A percentile compares a stretch with the other conserved stretches of the same genome.
Evolutionary conservation across 1,284 basidiomycete species (phyloP).

Genomic region (Cutaneotrichosporon mucoides): DNA sequence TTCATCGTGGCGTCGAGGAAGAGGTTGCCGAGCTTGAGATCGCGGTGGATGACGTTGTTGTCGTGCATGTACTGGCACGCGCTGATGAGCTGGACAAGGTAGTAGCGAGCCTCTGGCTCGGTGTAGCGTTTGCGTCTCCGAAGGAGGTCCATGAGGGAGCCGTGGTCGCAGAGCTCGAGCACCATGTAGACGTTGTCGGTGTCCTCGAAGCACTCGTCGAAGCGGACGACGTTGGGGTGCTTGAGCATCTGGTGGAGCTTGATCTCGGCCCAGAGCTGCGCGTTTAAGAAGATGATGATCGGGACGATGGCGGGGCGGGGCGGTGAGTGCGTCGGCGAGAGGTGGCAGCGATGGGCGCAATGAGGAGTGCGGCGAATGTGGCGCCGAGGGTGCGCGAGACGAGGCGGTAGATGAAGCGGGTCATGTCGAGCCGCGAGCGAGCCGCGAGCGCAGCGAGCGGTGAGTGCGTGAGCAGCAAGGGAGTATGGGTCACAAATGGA

Average conservation of each 20-base stretch:
- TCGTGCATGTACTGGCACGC: constrained; percentile 98
- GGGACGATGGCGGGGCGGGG: background rate
- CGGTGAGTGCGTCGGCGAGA: background rate
- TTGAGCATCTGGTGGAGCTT: constrained; percentile 90
- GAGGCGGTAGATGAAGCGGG: background rate
- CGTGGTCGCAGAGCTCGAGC: constrained; percentile 85
- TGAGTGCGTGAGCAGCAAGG: no score
- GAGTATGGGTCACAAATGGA: background rate
- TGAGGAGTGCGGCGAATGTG: constrained; percentile 3
- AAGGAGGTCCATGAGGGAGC: constrained; percentile 78
- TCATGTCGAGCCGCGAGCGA: no score
- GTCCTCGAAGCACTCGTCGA: constrained; percentile 95
- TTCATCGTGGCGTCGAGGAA: constrained; percentile 91
- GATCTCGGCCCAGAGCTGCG: constrained; percentile 94
- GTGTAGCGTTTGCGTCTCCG: constrained; percentile 81
- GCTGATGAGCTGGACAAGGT: constrained; percentile 89
- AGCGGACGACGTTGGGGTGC: constrained; percentile 89
- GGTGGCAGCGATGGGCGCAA: background rate
- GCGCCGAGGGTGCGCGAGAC: background rate
- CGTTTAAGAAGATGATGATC: background rate
- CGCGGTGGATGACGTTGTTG: constrained; percentile 87
- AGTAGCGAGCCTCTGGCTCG: constrained; percentile 88
- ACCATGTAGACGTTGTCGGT: constrained; percentile 95
- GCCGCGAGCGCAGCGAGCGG: no score
- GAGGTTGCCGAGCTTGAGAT: constrained; percentile 92